Base-by-base conservation (phyloP, 352 stramenopile species). In the Phytophthora crassamura region DNA sequence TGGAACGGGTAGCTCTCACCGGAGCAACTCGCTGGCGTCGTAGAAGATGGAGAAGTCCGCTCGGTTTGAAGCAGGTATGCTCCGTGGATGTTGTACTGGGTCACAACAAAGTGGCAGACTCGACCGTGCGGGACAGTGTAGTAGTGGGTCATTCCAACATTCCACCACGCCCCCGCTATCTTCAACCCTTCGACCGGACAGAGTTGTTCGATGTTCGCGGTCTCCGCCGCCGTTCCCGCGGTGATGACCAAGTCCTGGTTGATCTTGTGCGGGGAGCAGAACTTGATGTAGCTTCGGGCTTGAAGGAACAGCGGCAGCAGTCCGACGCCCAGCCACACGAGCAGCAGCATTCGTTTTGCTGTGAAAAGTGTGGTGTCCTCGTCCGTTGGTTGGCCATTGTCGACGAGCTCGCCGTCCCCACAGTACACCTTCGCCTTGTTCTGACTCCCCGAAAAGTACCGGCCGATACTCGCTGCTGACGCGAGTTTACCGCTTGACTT, bases 231-330 rank as follows among this genome's bases (percentile, higher is more conserved):
- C 6, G 35, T n/a, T 12, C 12, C 45, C 9, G 15, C 25, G 35
- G 22, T 7, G 14, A 11, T 4, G 3, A 57, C 16, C 22, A 64
- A 15, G n/a, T 39, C 20, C 16, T 42, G 48, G 2, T 35, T 36
- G 16, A 71, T 71, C 16, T 71, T 71, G 55, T 71, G 63, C 20
- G 63, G 63, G 1, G 63, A 59, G 41, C 58, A 36, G 11, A 57
- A 57, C 15, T 66, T 54, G 14, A 62, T 39, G 35, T 42, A 71
- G 32, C 63, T 66, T 18, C 41, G 36, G 12, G 49, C 16, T 25
- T 66, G 63, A 2, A 71, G 49, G 11, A 71, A n/a, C 15, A 65
- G 48, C 5, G 63, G 63, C 11, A 35, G 20, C n/a, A 66, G 36
- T 25, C 64, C 53, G 15, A 55, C 41, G 12, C 49, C 16, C 35